Evolutionary conservation across 1,284 basidiomycete genomes (phyloP).

Genomic region (Phenoliferia sp.): DNA sequence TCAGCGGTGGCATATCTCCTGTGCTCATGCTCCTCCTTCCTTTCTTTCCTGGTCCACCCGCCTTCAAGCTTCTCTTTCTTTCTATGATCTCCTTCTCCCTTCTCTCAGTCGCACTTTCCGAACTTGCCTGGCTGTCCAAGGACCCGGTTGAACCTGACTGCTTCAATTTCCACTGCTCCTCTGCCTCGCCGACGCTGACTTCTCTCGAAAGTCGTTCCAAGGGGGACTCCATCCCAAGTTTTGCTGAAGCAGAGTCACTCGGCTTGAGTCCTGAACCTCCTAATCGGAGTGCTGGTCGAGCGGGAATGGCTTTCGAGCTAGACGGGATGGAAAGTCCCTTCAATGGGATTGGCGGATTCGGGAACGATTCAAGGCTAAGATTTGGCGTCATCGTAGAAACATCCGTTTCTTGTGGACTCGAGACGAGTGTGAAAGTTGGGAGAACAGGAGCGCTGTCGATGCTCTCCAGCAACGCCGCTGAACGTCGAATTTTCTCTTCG

Average conservation of each 20-base stretch:
- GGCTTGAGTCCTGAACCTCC: not conserved
- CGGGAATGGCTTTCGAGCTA: constrained; percentile 6
- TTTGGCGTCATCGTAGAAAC: not conserved
- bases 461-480: constrained; percentile 19
- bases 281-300: not conserved
- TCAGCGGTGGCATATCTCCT: constrained; percentile 13
- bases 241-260: not conserved
- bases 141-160: no score
- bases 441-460: not conserved
- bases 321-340: not conserved
- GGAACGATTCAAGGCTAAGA: constrained; percentile 11
- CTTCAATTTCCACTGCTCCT: no score
- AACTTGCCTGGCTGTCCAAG: no score
- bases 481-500: constrained; percentile 21
- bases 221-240: not conserved
- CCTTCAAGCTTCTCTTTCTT: constrained; percentile 3
- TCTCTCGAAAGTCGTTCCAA: no score
- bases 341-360: not conserved
- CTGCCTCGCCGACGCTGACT: no score
- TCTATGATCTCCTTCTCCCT: not conserved
- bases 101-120: no score
- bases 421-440: not conserved
- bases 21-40: constrained; percentile 21
- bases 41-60: not conserved
- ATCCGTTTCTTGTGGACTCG: not conserved